A percentile compares a stretch with the other conserved stretches of the same genome.
Conservation (phyloP, 768 basidiomycete species). For the Ramaria sp. region DNA sequence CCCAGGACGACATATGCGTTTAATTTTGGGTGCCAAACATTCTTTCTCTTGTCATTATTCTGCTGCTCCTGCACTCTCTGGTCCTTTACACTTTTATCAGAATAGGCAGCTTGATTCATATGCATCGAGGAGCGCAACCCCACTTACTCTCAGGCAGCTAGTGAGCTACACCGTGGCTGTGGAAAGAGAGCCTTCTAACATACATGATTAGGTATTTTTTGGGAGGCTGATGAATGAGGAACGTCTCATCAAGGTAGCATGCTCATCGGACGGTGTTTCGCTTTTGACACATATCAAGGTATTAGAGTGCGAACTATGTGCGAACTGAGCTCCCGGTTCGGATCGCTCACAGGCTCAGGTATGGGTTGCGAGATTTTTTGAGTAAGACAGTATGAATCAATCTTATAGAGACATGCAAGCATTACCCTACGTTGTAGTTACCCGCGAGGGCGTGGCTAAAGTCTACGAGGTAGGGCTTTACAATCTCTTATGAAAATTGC, state of each 20-base stretch:
- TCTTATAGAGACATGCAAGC: slow-evolving; percentile 61
- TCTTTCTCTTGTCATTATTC: neutral
- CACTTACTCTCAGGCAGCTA: slow-evolving; percentile 69
- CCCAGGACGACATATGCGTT: neutral
- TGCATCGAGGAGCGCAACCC: slow-evolving; percentile 61
- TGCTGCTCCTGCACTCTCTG: neutral
- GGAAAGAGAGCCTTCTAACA: slow-evolving; percentile 2
- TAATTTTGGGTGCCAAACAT: neutral
- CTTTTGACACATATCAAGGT: neutral
- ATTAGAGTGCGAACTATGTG: slow-evolving; percentile 82
- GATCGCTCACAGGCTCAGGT: neutral
- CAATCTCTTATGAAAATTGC: neutral
- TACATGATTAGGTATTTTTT: slow-evolving; percentile 55
- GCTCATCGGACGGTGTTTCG: neutral
- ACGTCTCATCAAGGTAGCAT: slow-evolving; percentile 55
- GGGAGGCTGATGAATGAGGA: slow-evolving; percentile 77
- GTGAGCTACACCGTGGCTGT: slow-evolving; percentile 27
- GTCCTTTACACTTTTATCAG: slow-evolving; percentile 47
- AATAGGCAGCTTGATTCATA: slow-evolving; percentile 75
- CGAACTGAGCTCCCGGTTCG: slow-evolving; percentile 68
- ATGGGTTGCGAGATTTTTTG: neutral
- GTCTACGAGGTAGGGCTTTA: slow-evolving; percentile 63
- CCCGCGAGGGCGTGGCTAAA: slow-evolving; percentile 69
- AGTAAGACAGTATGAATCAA: neutral
- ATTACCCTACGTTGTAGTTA: slow-evolving; percentile 79